Evolutionary conservation across 2,329 filamentous ascomycete species (phyloP), one percentile per base, ranked within the genome.

Genomic region (Calonectria henricotiae): DNA sequence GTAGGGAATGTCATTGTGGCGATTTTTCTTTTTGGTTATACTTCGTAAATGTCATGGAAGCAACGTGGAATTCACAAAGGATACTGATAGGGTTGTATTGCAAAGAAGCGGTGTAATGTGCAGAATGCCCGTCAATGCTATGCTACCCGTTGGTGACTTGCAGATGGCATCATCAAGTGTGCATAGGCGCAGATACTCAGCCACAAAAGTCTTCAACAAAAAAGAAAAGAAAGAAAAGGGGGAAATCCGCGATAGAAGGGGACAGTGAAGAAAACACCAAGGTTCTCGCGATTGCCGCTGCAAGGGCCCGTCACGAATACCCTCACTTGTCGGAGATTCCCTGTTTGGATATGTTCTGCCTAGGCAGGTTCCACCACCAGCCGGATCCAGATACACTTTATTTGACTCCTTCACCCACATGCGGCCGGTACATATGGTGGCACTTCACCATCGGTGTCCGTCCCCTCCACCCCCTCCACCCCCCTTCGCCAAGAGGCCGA

Each of bases 301-400:
- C 51, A 58, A 39, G 35, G 35, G 13, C 55, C 23, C 23, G 60
- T 61, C 23, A 17, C 27, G n/a, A 65, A 65, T 54, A 17, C 62
- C 67, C 51, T 62, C 62, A 41, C 35, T 65, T 44, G 15, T 62
- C 49, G 46, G 46, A 47, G 62, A 47, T 62, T 69, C 35, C 62
- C 62, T 17, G 15, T 60, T 66, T 58, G 32, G 64, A 49, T 25
- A 32, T 37, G 44, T 43, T 27, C 67, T 69, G 55, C 58, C 58
- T 47, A 17, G 17, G 23, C 11, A 17, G 20, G 39, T 54, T 55
- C 66, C 49, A 47, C 66, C 35, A 64, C 41, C 23, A 13, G 4
- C 27, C 27, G 27, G 27, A 3, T 13, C 30, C 12, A 7, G 32
- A 58, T 55, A 68, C 32, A 51, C 41, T 62, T 58, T 39, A 15